These are phyloP conservation scores for Delonix regia DNA, from an alignment of 306 rosid genomes.

Conservation along the genomic window DNA sequence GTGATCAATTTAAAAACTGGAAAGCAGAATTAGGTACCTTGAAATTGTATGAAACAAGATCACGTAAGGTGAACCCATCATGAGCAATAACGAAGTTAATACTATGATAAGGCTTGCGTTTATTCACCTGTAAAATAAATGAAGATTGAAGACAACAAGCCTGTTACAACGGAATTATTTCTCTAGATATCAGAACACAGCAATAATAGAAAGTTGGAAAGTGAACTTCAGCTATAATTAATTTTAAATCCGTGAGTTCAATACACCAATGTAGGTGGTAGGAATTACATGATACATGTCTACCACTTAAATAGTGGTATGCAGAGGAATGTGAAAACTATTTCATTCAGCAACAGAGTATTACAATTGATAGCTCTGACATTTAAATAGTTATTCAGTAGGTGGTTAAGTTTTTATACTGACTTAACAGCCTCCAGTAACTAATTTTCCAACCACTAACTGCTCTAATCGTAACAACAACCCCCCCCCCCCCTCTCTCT, in stretches of 20 bases:
- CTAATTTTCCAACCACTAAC: too few relatives aligned
- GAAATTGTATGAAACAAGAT: slow-evolving; percentile 91
- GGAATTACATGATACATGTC: not conserved
- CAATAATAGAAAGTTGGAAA: slow-evolving; percentile 3
- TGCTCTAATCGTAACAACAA: too few relatives aligned
- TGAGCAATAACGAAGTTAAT: slow-evolving; percentile 85
- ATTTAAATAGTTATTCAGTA: too few relatives aligned
- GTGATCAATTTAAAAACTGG: slow-evolving; percentile 17
- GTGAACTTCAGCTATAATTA: slow-evolving; percentile 15
- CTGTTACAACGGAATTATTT: slow-evolving; percentile 19
- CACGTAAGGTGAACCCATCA: slow-evolving; percentile 84
- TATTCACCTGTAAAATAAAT: slow-evolving; percentile 65
- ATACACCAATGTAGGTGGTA: not conserved
- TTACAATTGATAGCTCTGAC: too few relatives aligned
- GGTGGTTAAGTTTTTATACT: too few relatives aligned
- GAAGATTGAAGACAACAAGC: slow-evolving; percentile 31
- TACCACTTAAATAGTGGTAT: slow-evolving; percentile 12
- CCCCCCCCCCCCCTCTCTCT: too few relatives aligned
- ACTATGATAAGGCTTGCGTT: slow-evolving; percentile 88
- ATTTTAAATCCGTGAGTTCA: slow-evolving; percentile 17
- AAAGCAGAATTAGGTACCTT: slow-evolving; percentile 61
- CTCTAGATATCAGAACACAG: not conserved
- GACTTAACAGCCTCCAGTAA: too few relatives aligned
- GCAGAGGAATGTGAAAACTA: too few relatives aligned
- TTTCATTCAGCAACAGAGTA: too few relatives aligned